Percentiles rank a stretch among this genome's conserved stretches.
Conservation (phyloP, 1,284 basidiomycete species). For the Pseudozyma pruni region DNA sequence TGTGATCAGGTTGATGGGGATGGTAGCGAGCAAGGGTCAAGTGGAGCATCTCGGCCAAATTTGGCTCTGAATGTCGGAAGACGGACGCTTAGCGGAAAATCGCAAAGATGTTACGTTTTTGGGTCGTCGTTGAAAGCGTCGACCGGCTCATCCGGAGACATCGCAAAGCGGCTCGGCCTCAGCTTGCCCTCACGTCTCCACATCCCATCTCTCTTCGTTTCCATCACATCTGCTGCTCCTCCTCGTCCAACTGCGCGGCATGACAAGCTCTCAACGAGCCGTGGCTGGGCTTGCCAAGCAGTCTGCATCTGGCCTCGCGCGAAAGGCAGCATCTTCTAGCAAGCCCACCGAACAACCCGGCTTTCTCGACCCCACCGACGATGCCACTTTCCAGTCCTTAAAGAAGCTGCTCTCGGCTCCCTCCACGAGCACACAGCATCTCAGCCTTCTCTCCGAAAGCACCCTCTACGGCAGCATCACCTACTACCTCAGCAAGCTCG, state of each 20-base stretch:
- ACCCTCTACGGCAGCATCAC: conserved; percentile 62
- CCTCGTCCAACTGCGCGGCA: neutral
- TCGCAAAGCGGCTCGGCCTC: neutral
- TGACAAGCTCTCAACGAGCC: conserved; percentile 12
- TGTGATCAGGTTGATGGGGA: neutral
- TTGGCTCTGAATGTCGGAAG: neutral
- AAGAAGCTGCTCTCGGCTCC: conserved; percentile 58
- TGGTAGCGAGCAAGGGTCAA: neutral
- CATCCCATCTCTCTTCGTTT: neutral
- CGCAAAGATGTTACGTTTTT: neutral
- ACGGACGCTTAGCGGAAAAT: neutral
- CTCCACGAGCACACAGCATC: conserved; percentile 53
- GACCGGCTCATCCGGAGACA: neutral
- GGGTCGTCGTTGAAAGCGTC: neutral
- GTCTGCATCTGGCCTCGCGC: conserved; percentile 1
- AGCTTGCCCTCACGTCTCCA: neutral
- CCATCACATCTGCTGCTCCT: neutral
- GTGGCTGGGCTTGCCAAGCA: neutral
- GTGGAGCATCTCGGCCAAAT: neutral
- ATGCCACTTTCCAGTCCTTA: conserved; percentile 58
- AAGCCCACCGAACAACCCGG: conserved; percentile 21
- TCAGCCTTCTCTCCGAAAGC: conserved; percentile 55
- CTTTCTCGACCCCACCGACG: conserved; percentile 47
- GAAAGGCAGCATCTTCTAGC: conserved; percentile 5
- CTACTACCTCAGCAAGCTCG: conserved; percentile 57